These are phyloP conservation scores for Rasamsonia emersonii DNA, from an alignment of 2,329 filamentous ascomycete species.

Conservation along the genomic window DNA sequence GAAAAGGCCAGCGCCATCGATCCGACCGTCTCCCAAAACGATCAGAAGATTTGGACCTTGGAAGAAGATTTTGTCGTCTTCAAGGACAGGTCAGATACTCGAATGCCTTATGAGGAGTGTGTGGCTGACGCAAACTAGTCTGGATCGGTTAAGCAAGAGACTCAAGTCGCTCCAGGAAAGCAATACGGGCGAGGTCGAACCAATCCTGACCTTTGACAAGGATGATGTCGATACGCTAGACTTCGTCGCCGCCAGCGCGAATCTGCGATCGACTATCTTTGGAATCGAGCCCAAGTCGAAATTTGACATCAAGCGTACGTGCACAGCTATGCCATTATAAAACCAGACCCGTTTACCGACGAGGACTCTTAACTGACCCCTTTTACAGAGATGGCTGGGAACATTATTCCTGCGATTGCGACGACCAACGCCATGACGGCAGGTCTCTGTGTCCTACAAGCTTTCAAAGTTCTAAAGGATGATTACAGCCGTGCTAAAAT, in stretches of 20 bases:
- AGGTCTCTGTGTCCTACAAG: slow-evolving; percentile 81
- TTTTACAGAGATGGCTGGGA: slow-evolving; percentile 79
- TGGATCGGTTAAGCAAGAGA: slow-evolving; percentile 67
- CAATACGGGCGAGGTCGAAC: slow-evolving; percentile 32
- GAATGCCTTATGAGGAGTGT: background rate
- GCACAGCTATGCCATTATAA: background rate
- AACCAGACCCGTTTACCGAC: background rate
- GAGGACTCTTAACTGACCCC: slow-evolving; percentile 5
- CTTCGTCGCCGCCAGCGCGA: slow-evolving; percentile 85
- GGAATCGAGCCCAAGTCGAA: slow-evolving; percentile 80
- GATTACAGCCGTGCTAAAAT: no score
- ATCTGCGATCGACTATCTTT: slow-evolving; percentile 82
- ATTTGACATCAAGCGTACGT: slow-evolving; percentile 76
- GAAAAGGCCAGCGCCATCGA: slow-evolving; percentile 45
- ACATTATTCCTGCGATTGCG: slow-evolving; percentile 96
- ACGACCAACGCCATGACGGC: slow-evolving; percentile 97
- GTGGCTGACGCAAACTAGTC: slow-evolving; percentile 34
- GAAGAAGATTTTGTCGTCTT: slow-evolving; percentile 82
- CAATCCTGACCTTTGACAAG: slow-evolving; percentile 84
- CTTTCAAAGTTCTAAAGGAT: slow-evolving; percentile 87
- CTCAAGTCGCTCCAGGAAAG: slow-evolving; percentile 56
- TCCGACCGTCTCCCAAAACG: slow-evolving; percentile 50
- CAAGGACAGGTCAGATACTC: slow-evolving; percentile 52
- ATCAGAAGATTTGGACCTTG: slow-evolving; percentile 71
- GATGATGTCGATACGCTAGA: slow-evolving; percentile 92